A percentile compares a stretch with the other conserved stretches of the same genome.
Conservation (phyloP, 2,329 filamentous ascomycete genomes). For the Gaeumannomyces sp. region DNA sequence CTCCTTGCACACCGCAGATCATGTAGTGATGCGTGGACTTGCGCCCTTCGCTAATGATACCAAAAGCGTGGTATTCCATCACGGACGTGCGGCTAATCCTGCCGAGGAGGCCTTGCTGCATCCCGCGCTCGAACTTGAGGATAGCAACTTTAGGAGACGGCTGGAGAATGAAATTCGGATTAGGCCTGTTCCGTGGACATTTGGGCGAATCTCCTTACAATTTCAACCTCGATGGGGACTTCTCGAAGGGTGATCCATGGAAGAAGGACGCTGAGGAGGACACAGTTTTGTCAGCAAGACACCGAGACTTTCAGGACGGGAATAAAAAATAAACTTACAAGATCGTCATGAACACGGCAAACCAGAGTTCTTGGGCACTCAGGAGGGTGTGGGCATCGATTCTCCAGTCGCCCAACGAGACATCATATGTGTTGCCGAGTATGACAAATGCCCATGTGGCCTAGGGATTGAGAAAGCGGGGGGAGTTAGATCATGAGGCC, state of each 20-base stretch:
- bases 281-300: slow-evolving; percentile 15
- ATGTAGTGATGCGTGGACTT: slow-evolving; percentile 32
- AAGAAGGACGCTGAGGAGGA: slow-evolving; percentile 27
- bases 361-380: slow-evolving; percentile 33
- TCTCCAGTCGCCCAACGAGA: slow-evolving; percentile 28
- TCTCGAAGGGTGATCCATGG: slow-evolving; percentile 34
- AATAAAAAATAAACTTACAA: slow-evolving; percentile 22
- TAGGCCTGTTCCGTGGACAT: slow-evolving; percentile 11
- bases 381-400: slow-evolving; percentile 27
- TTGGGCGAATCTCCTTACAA: slow-evolving; percentile 21
- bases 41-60: slow-evolving; percentile 33
- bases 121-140: slow-evolving; percentile 32
- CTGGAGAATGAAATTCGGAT: slow-evolving; percentile 17
- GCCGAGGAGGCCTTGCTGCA: slow-evolving; percentile 35
- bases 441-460: slow-evolving; percentile 33
- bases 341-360: slow-evolving; percentile 33
- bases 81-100: slow-evolving; percentile 34
- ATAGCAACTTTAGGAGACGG: slow-evolving; percentile 35
- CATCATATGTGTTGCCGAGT: slow-evolving; percentile 31
- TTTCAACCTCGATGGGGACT: slow-evolving; percentile 33
- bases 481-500: slow-evolving; percentile 10
- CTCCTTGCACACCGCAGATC: slow-evolving; percentile 36
- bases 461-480: slow-evolving; percentile 15
- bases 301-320: neutral
- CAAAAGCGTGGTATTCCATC: slow-evolving; percentile 38